Evolutionary conservation across 2,329 filamentous ascomycete genomes (phyloP), one percentile per base, ranked within the genome.

Genomic region (Alternaria viburni): DNA sequence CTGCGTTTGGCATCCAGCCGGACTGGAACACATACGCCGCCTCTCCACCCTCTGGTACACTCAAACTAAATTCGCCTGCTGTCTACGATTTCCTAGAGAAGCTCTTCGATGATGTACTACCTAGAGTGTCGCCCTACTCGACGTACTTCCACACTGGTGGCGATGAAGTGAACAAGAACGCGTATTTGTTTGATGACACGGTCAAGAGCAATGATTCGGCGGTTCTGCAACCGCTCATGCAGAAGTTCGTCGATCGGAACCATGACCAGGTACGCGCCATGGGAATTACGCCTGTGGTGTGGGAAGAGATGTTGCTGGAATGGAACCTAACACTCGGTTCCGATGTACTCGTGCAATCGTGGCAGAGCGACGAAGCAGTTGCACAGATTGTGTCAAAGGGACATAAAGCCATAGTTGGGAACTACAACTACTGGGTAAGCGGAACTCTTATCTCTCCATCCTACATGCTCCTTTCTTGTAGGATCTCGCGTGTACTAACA

Each of bases 81-180:
- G 92, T 96, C 2, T 86, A 90, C 70, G 81, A 85, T 2, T 96
- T 97, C 78, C 79, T 97, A 11, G 86, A 91, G 60, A 90, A 80
- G 41, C 80, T 97, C 13, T 90, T 93, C 70, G 84, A 85, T n/a
- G 93, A 97, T 74, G 76, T 97, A 23, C 82, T 96, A 57, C 93
- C 93, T 13, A 66, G 77, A 9, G 63, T 78, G 1, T 51, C 36
- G 11, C 88, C 90, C 0, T 93, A 92, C 78, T 85, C 90, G 3
- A 82, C 88, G 7, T 88, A 95, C 81, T 96, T 95, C 83, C 93
- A 97, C 81, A 91, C 91, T 1, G 93, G 93, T 47, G 93, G 93
- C 58, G 93, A 97, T 73, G 93, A 97, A 82, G 88, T 96, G 65
- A 95, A 96, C 79, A 85, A 84, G 65, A 90, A 94, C 72, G 87